phyloP scores from a whole-genome alignment of 441 rosid species.

The Adansonia rubrostipa region DNA sequence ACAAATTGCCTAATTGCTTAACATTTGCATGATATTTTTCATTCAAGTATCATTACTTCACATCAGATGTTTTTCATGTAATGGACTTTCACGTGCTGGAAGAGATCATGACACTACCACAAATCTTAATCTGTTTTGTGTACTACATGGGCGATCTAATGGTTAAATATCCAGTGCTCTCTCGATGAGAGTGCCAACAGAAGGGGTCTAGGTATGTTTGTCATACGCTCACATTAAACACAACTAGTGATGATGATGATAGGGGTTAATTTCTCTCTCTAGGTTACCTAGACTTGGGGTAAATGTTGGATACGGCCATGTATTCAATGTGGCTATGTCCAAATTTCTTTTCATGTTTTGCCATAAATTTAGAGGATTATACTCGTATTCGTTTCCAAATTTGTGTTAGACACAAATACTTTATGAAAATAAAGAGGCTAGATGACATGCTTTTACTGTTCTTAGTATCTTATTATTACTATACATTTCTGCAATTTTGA shows the following conservation, averaged over 20 bases:
- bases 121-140: background rate
- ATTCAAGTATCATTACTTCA: background rate
- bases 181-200: background rate
- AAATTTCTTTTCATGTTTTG: too few species aligned
- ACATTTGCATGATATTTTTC: background rate
- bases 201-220: background rate
- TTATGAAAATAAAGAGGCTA: too few species aligned
- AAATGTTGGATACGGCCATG: too few species aligned
- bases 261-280: background rate
- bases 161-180: too few species aligned
- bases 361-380: too few species aligned
- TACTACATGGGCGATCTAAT: background rate
- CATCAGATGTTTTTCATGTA: background rate
- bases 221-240: background rate
- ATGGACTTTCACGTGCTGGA: background rate
- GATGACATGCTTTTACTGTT: background rate
- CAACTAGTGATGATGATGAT: background rate
- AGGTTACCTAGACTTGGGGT: too few species aligned
- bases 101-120: background rate
- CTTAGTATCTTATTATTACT: too few species aligned
- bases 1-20: conserved; percentile 1
- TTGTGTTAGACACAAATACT: too few species aligned
- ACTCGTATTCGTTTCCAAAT: too few species aligned
- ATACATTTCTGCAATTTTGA: background rate
- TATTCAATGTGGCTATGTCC: too few species aligned